Base-by-base conservation (phyloP, 805 yeast species). In the Kodamaea sagamina region DNA sequence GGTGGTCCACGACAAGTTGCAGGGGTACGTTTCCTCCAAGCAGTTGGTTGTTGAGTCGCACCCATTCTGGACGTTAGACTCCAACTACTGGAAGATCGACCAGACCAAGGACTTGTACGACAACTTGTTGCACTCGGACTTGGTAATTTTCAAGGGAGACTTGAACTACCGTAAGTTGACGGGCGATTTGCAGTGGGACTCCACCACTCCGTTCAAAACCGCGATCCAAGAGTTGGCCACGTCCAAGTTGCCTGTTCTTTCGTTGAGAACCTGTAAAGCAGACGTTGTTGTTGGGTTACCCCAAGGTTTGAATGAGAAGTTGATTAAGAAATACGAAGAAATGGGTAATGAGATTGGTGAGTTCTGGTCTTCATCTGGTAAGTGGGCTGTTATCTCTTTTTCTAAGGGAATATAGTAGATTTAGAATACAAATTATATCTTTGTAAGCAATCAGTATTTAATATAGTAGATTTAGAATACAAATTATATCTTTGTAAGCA, bases 211-310 rank as follows among this genome's bases (percentile, higher is more conserved):
- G 2, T 95, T 92, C 68, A 53, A 48, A 3, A 62, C 65, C 0
- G 92, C 96, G 4, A 76, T 92, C 47, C 86, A 86, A 43, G 76
- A 79, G 3, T 72, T 92, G 51, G 84, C 85, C 1, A 51, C 63
- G 0, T 75, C 82, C 22, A 82, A 82, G 6, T 68, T 93, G 42
- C 82, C 81, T 11, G 53, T 88, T 19, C 70, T 89, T 46, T 78
- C 95, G 25, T 74, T 93, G 54, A 81, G 99, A 71, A 93, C 98
- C 2, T 84, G 96, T 63, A 93, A 93, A 67, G 97, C 98, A 1
- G 99, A 93, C 61, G 98, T 90, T 5, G 82, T 86, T 42, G 97
- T 87, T 31, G 98, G 95, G 1, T 76, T 93, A 49, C 73, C 75
- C 3, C 74, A 71, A 29, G 97, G 96, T 3, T 67, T 78, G 32